These are phyloP conservation scores for Ricinus communis DNA, from an alignment of 345 rosid species.

Conservation along the genomic window DNA sequence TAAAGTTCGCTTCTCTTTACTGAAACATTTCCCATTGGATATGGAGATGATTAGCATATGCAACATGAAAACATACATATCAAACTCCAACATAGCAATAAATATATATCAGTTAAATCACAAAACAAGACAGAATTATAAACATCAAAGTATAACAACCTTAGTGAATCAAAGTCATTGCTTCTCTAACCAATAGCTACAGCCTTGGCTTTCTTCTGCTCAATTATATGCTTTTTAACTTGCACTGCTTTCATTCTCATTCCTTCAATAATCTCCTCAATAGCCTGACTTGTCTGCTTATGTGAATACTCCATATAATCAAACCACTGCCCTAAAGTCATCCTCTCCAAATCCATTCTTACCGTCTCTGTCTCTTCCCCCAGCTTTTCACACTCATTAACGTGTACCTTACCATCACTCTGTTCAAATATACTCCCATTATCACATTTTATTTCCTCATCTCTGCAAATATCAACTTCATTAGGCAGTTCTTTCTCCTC, in stretches of 20 bases:
- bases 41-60: no score
- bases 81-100: neutral
- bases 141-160: neutral
- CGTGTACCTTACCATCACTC: neutral
- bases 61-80: no score
- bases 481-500: no score
- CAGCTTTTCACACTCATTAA: neutral
- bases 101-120: no score
- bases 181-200: slow-evolving; percentile 7
- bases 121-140: no score
- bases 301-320: slow-evolving; percentile 53
- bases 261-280: slow-evolving; percentile 59
- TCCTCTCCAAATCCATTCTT: slow-evolving; percentile 40
- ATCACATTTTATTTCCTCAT: neutral
- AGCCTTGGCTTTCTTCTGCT: slow-evolving; percentile 45
- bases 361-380: slow-evolving; percentile 15
- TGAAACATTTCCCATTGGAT: no score
- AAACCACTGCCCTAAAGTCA: slow-evolving; percentile 69
- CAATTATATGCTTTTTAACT: slow-evolving; percentile 44
- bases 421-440: neutral
- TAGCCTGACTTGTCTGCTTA: slow-evolving; percentile 48
- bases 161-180: neutral
- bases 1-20: no score
- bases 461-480: neutral
- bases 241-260: slow-evolving; percentile 52